Evolutionary conservation across 2,329 filamentous ascomycete genomes (phyloP).

Genomic region (Orbilia blumenaviensis): DNA sequence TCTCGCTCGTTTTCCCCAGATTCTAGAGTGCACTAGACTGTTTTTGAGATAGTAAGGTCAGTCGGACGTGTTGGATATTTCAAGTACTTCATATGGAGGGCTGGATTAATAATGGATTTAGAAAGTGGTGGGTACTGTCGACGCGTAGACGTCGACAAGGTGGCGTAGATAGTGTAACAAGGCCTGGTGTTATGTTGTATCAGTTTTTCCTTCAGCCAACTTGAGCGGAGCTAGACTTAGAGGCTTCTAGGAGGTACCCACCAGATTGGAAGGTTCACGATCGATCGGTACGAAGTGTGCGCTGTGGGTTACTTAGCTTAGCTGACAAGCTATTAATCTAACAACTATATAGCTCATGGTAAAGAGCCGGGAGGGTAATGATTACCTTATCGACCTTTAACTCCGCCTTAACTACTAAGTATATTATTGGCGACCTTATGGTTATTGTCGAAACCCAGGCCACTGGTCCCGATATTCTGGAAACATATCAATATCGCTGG

Average conservation of each 20-base stretch:
- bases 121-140: conserved; percentile 1
- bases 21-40: conserved; percentile 25
- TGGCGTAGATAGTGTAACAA: neutral
- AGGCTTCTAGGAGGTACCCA: neutral
- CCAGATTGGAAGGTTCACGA: conserved; percentile 3
- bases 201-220: neutral
- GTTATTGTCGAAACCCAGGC: neutral
- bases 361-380: neutral
- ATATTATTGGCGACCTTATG: neutral
- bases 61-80: conserved; percentile 35
- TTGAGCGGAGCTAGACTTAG: neutral
- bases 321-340: neutral
- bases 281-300: conserved; percentile 10
- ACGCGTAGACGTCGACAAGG: neutral
- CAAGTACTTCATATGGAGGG: conserved; percentile 19
- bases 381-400: neutral
- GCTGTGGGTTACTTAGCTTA: neutral
- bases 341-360: neutral
- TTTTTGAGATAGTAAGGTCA: neutral
- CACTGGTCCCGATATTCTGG: neutral
- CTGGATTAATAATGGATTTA: conserved; percentile 40
- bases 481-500: neutral
- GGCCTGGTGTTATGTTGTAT: neutral
- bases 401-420: neutral
- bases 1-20: conserved; percentile 41